Conservation (phyloP, 345 rosid species). For the Fremontodendron californicum region DNA sequence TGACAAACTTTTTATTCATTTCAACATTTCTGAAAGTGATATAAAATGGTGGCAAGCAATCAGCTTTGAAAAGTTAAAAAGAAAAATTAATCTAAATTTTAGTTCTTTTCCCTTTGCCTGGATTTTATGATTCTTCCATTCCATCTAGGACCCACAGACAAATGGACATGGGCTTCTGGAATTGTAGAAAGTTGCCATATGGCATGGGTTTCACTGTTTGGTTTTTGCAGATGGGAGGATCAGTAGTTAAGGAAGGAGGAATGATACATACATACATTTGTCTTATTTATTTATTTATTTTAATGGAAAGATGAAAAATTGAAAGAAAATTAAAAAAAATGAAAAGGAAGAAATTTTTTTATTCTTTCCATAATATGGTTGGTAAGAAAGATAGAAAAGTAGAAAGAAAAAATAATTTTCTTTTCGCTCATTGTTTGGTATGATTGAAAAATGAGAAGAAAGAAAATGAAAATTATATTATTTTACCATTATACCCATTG, state of each 20-base stretch:
- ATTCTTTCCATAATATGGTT: no score
- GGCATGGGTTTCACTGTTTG: background rate
- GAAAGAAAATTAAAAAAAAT: no score
- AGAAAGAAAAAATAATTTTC: no score
- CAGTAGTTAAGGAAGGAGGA: background rate
- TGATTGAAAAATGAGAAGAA: no score
- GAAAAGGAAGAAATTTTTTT: no score
- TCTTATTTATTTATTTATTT: no score
- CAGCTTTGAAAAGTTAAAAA: background rate
- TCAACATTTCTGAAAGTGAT: constrained; percentile 7
- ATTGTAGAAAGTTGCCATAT: background rate
- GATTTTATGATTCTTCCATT: background rate
- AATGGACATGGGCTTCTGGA: background rate
- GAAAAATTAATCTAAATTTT: background rate
- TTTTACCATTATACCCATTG: no score
- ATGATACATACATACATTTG: background rate
- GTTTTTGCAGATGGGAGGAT: background rate
- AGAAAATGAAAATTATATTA: no score
- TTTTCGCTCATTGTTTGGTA: no score
- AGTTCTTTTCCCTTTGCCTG: background rate
- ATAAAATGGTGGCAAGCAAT: background rate
- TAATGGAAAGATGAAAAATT: no score
- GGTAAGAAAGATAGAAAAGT: no score
- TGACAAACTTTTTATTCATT: background rate
- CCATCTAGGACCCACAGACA: background rate